These are phyloP conservation scores for Starmerella kuoi DNA, from an alignment of 805 yeast genomes.

Conservation along the genomic window DNA sequence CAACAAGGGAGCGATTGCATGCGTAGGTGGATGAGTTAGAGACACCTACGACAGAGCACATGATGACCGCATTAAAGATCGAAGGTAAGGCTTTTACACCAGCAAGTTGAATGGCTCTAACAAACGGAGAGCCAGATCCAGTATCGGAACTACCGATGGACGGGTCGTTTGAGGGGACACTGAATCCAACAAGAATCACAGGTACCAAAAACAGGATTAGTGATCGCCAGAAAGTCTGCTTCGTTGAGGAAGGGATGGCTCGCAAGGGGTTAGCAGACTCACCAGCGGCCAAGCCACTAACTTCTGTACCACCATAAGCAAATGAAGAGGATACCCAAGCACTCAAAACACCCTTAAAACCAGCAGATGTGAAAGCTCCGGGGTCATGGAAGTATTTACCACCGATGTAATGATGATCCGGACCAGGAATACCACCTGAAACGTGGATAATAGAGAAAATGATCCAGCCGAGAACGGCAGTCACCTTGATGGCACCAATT, in stretches of 20 bases:
- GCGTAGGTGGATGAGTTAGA: slow-evolving; percentile 61
- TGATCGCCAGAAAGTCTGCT: slow-evolving; percentile 55
- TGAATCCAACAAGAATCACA: slow-evolving; percentile 52
- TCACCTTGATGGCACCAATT: slow-evolving; percentile 44
- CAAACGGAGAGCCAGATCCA: slow-evolving; percentile 68
- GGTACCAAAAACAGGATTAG: slow-evolving; percentile 48
- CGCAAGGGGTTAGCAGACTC: slow-evolving; percentile 58
- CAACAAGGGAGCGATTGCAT: slow-evolving; percentile 51
- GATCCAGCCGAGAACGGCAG: slow-evolving; percentile 48
- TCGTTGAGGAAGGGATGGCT: slow-evolving; percentile 57
- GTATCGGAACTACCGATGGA: slow-evolving; percentile 36
- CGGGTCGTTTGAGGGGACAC: slow-evolving; percentile 50
- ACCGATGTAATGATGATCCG: slow-evolving; percentile 57
- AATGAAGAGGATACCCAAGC: slow-evolving; percentile 54
- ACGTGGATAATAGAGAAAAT: slow-evolving; percentile 40
- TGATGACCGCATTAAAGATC: slow-evolving; percentile 61
- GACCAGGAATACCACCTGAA: slow-evolving; percentile 40
- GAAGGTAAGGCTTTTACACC: slow-evolving; percentile 54
- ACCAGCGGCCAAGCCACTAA: slow-evolving; percentile 57
- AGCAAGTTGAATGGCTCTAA: slow-evolving; percentile 66
- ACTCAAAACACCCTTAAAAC: slow-evolving; percentile 35
- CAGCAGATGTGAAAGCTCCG: slow-evolving; percentile 51
- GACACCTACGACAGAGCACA: slow-evolving; percentile 64
- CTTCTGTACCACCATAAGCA: slow-evolving; percentile 58
- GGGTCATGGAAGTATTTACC: slow-evolving; percentile 59